These are phyloP conservation scores for Solanum sitiens DNA, from an alignment of 257 asterid species.

Conservation along the genomic window DNA sequence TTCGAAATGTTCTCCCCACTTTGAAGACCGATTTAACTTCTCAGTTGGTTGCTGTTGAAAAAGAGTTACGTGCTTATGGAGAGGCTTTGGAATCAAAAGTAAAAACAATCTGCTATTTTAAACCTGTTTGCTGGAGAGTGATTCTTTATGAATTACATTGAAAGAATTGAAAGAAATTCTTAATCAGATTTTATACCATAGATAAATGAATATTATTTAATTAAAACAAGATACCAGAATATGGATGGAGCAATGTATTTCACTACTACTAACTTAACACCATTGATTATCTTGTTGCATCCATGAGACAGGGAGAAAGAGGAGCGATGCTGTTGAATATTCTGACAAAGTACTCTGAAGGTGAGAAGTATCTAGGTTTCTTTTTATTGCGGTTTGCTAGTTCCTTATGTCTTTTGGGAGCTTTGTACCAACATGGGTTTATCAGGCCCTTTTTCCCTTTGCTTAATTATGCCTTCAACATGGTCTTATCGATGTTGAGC, in stretches of 20 bases:
- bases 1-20: constrained; percentile 78
- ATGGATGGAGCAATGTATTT: background rate
- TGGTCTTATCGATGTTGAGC: background rate
- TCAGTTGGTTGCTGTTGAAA: constrained; percentile 68
- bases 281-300: background rate
- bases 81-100: constrained; percentile 91
- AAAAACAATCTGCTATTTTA: background rate
- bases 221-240: background rate
- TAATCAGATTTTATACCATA: background rate
- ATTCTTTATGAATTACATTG: background rate
- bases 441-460: background rate
- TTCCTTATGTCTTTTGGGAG: background rate
- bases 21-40: constrained; percentile 73
- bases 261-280: background rate
- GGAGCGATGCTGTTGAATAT: constrained; percentile 76
- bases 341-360: constrained; percentile 85
- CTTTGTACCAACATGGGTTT: background rate
- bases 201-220: background rate
- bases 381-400: background rate
- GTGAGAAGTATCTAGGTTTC: constrained; percentile 17
- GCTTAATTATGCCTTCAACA: background rate
- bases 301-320: constrained; percentile 49
- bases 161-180: background rate
- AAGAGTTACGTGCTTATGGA: constrained; percentile 88
- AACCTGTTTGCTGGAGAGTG: background rate